A percentile compares a stretch with the other conserved stretches of the same genome.
These are phyloP conservation scores for Capsicum chinense DNA, from an alignment of 257 asterid genomes.

Conservation along the genomic window DNA sequence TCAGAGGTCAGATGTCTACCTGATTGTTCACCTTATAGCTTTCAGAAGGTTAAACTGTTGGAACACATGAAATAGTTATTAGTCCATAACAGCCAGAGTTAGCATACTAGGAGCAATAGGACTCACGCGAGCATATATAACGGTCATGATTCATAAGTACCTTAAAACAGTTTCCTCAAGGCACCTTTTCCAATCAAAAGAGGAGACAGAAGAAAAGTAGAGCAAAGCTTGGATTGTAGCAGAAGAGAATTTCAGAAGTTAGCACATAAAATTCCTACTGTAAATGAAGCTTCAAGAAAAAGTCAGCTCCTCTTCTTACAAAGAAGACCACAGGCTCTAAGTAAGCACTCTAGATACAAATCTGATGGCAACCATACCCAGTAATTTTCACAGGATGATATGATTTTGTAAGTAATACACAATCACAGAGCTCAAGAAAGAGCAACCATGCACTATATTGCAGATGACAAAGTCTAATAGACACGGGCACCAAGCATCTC, in stretches of 20 bases:
- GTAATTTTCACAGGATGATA: background rate
- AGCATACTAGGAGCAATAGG: background rate
- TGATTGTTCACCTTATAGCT: background rate
- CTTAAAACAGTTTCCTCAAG: background rate
- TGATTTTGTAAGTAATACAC: background rate
- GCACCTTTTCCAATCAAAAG: background rate
- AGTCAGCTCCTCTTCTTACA: background rate
- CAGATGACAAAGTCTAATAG: background rate
- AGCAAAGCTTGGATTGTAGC: background rate
- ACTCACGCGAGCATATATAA: background rate
- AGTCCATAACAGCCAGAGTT: background rate
- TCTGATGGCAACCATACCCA: background rate
- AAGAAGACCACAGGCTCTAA: background rate
- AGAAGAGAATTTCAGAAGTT: background rate
- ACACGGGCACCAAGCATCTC: background rate
- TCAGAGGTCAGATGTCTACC: background rate
- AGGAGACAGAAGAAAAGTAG: background rate
- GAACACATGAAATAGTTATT: background rate
- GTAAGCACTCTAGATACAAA: background rate
- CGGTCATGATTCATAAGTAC: background rate
- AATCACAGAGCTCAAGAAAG: background rate
- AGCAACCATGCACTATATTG: background rate
- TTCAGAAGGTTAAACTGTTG: background rate
- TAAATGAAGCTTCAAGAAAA: background rate
- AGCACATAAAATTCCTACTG: background rate